These are phyloP conservation scores for Chondrostereum purpureum DNA, from an alignment of 1,284 basidiomycete species.

Conservation along the genomic window DNA sequence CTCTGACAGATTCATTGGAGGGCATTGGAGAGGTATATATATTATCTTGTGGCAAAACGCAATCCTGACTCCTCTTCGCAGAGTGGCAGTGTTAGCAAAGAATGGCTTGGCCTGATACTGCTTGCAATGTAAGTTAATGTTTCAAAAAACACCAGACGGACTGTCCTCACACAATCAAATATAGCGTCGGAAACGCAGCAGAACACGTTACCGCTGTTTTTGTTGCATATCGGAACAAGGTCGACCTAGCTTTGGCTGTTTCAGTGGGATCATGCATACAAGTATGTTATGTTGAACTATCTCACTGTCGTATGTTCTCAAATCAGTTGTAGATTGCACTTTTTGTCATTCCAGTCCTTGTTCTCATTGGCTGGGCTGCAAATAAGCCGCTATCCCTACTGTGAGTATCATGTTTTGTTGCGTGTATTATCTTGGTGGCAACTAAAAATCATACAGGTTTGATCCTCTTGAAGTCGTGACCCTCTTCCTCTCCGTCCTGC, in stretches of 20 bases:
- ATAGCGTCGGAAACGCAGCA: constrained; percentile 54
- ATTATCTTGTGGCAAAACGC: background rate
- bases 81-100: constrained; percentile 23
- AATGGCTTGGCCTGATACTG: constrained; percentile 62
- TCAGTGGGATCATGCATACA: constrained; percentile 66
- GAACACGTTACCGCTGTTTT: constrained; percentile 64
- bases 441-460: too few relatives aligned
- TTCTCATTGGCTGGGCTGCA: constrained; percentile 43
- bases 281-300: too few relatives aligned
- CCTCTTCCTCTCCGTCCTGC: constrained; percentile 5
- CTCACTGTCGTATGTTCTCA: too few relatives aligned
- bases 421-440: too few relatives aligned
- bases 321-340: constrained; percentile 37
- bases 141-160: background rate
- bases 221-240: constrained; percentile 55
- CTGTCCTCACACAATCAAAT: background rate
- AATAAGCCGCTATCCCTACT: constrained; percentile 39
- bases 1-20: constrained; percentile 9
- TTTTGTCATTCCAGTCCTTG: constrained; percentile 57
- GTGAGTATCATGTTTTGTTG: too few relatives aligned
- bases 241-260: constrained; percentile 50
- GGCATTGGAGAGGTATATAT: constrained; percentile 5
- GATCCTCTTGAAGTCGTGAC: constrained; percentile 31
- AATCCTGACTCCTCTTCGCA: background rate
- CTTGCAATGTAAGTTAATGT: constrained; percentile 40